phyloP scores from a whole-genome alignment of 1,284 basidiomycete genomes.

The Amylostereum areolatum region DNA sequence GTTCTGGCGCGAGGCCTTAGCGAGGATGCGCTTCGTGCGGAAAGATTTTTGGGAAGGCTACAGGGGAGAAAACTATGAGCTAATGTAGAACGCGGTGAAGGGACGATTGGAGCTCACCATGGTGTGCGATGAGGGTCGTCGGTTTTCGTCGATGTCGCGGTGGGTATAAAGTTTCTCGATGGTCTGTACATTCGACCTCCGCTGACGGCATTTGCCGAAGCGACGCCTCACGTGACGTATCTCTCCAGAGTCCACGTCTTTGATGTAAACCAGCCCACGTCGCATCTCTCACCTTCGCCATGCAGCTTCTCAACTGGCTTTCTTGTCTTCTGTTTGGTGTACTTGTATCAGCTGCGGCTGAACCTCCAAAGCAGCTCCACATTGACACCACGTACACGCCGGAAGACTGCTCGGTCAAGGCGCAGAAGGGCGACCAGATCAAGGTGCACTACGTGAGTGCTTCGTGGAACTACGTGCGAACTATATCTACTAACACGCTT shows the following conservation, averaged over 20 bases:
- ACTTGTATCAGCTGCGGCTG: constrained; percentile 26
- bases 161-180: no score
- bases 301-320: constrained; percentile 43
- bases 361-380: constrained; percentile 47
- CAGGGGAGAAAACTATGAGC: neutral
- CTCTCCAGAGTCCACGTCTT: neutral
- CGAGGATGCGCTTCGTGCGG: constrained; percentile 93
- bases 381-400: constrained; percentile 60
- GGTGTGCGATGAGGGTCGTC: no score
- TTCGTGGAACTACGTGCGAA: neutral
- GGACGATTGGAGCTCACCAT: no score
- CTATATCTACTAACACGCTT: neutral
- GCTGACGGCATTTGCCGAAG: no score
- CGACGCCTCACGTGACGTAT: no score
- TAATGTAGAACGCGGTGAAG: no score
- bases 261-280: neutral
- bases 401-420: constrained; percentile 50
- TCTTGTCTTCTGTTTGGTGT: constrained; percentile 34
- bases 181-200: no score
- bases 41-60: constrained; percentile 98
- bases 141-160: no score
- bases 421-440: constrained; percentile 62
- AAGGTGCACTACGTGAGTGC: constrained; percentile 75
- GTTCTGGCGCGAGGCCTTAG: constrained; percentile 95
- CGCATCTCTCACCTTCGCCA: constrained; percentile 17